Conservation (phyloP, 2,329 filamentous ascomycete genomes). For the Teratosphaeria epicoccoides region DNA sequence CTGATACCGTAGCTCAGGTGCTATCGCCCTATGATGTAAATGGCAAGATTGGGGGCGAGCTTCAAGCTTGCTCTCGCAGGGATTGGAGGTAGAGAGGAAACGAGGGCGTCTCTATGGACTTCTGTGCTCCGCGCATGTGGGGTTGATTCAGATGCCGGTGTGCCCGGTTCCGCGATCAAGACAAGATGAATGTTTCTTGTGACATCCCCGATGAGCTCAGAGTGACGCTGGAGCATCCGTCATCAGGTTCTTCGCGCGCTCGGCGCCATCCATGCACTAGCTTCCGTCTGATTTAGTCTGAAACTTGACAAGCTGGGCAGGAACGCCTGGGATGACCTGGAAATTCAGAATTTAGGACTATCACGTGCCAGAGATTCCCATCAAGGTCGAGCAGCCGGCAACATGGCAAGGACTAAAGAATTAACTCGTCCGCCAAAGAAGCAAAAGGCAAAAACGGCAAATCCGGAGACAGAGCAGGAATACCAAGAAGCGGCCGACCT, state of each 20-base stretch:
- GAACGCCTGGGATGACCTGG: neutral
- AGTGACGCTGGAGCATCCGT: neutral
- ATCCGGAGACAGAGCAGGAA: conserved; percentile 53
- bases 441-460: conserved; percentile 29
- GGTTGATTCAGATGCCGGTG: neutral
- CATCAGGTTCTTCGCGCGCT: neutral
- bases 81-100: neutral
- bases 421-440: conserved; percentile 22
- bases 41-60: neutral
- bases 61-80: neutral
- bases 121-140: neutral
- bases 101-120: neutral
- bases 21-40: neutral
- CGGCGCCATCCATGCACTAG: neutral
- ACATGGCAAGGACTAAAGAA: conserved; percentile 23
- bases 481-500: conserved; percentile 58
- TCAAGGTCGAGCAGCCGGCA: neutral
- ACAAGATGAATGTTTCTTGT: too few species aligned
- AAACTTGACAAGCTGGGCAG: neutral
- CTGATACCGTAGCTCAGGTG: neutral
- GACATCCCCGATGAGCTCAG: neutral
- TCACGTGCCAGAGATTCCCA: neutral
- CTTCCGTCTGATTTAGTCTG: neutral
- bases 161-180: too few species aligned
- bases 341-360: neutral